These are phyloP conservation scores for Rhipidocladum racemiflorum DNA, from an alignment of 176 grass and related monocot species.

Conservation along the genomic window DNA sequence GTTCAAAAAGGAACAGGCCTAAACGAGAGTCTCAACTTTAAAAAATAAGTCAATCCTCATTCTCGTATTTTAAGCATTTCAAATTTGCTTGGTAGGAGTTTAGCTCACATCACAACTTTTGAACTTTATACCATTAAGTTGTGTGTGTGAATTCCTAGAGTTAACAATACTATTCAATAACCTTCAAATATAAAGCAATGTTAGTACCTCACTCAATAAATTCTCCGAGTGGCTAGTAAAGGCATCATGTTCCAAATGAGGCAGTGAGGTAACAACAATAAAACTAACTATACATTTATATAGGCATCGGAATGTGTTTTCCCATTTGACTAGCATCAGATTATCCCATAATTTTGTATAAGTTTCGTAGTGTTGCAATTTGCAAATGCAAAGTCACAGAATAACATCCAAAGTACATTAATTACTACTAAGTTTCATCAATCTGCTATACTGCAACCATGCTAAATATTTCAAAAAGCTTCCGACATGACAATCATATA, in stretches of 20 bases:
- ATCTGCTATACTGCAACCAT: not conserved
- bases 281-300: not conserved
- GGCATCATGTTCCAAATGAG: not conserved
- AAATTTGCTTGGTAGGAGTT: not conserved
- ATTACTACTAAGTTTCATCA: not conserved
- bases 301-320: not conserved
- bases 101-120: slow-evolving; percentile 5
- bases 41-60: not conserved
- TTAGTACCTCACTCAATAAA: not conserved
- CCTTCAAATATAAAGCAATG: not conserved
- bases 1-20: slow-evolving; percentile 26
- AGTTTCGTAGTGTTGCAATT: not conserved
- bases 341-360: not conserved
- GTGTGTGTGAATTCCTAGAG: not conserved
- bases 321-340: not conserved
- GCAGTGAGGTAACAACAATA: not conserved
- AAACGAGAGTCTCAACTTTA: not conserved
- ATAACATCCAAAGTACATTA: not conserved
- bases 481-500: not conserved
- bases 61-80: slow-evolving; percentile 16
- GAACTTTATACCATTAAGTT: not conserved
- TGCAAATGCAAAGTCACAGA: not conserved
- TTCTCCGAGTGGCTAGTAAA: slow-evolving; percentile 13
- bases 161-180: not conserved
- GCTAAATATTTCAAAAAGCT: not conserved